Conservation (phyloP, 1,139 yeast genomes). For the Sugiyamaella japonica region DNA sequence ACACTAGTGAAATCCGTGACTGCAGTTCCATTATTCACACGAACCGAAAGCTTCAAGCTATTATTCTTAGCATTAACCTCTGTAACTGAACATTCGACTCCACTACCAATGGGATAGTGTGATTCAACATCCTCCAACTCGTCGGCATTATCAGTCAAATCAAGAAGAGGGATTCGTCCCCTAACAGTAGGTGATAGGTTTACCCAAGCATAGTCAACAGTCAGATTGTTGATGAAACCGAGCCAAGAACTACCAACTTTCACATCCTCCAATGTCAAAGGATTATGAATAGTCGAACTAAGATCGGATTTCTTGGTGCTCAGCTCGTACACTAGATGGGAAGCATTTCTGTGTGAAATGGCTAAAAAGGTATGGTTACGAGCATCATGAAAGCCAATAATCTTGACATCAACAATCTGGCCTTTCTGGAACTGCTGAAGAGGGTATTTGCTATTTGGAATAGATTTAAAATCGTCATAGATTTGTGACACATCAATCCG, state of each 20-base stretch:
- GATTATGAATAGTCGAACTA: constrained; percentile 31
- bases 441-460: constrained; percentile 60
- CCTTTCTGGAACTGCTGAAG: constrained; percentile 60
- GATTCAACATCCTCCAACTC: constrained; percentile 52
- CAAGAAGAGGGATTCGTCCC: constrained; percentile 68
- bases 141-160: constrained; percentile 58
- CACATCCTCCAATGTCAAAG: constrained; percentile 45
- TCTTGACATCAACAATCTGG: constrained; percentile 58
- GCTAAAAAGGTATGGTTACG: constrained; percentile 70
- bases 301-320: constrained; percentile 52
- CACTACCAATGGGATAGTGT: constrained; percentile 68
- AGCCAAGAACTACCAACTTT: constrained; percentile 48
- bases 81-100: constrained; percentile 59
- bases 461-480: constrained; percentile 56
- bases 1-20: constrained; percentile 52
- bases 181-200: constrained; percentile 66
- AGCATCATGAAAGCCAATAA: constrained; percentile 76
- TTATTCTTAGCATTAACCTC: constrained; percentile 56
- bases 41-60: constrained; percentile 52
- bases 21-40: constrained; percentile 34
- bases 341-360: constrained; percentile 59
- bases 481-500: constrained; percentile 76
- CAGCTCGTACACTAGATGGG: constrained; percentile 64
- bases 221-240: constrained; percentile 56
- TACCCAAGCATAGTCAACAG: constrained; percentile 62